Conservation (phyloP, 1,284 basidiomycete species). For the Sphaerobolus stellatus region DNA sequence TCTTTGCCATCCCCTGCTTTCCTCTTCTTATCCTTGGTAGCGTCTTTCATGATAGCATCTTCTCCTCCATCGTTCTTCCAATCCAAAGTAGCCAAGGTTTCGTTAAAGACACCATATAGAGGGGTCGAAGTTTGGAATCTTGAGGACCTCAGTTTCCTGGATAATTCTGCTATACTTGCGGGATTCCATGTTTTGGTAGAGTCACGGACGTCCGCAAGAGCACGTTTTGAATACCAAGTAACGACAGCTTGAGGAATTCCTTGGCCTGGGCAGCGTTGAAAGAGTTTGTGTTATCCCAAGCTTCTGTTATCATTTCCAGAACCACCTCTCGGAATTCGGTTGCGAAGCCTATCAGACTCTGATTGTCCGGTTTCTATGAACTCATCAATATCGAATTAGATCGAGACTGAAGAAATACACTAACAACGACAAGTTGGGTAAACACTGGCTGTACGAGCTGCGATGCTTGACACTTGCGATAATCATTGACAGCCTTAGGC, state of each 20-base stretch:
- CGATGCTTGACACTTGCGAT: constrained; percentile 74
- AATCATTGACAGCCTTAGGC: constrained; percentile 66
- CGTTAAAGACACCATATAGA: constrained; percentile 44
- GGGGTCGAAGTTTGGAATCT: constrained; percentile 41
- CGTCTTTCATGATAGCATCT: constrained; percentile 3
- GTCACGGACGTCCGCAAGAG: constrained; percentile 18
- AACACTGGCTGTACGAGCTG: constrained; percentile 70
- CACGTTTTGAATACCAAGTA: constrained; percentile 61
- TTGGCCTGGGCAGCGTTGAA: constrained; percentile 74
- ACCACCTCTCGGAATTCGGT: constrained; percentile 51
- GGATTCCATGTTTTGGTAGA: background rate
- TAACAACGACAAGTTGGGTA: constrained; percentile 42
- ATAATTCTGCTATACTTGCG: constrained; percentile 20
- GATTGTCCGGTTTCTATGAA: constrained; percentile 21
- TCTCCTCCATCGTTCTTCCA: constrained; percentile 37
- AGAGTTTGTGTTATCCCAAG: constrained; percentile 47
- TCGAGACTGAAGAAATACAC: constrained; percentile 18
- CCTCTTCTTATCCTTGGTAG: constrained; percentile 20
- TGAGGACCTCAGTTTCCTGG: constrained; percentile 32
- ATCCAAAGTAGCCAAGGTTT: constrained; percentile 36
- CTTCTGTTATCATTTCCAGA: constrained; percentile 49
- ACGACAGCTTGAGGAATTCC: constrained; percentile 75
- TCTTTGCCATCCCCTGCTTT: constrained; percentile 30
- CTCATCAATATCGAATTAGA: background rate
- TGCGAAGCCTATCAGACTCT: constrained; percentile 53